Percentiles rank a stretch among this genome's conserved stretches.
Conservation (phyloP, 2,329 filamentous ascomycete genomes). For the Pseudocercospora cruenta region DNA sequence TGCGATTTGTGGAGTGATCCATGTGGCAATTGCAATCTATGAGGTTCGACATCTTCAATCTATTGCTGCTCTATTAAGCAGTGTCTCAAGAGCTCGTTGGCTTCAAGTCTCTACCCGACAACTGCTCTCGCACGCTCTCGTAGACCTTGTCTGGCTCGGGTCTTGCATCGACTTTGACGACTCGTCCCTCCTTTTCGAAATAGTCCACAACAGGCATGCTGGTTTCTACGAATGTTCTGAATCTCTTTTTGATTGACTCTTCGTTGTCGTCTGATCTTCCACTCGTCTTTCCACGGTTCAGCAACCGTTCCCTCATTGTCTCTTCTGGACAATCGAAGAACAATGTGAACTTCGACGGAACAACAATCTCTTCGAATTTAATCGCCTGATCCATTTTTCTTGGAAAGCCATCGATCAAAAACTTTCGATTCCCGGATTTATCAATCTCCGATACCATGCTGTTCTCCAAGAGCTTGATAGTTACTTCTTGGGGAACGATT, state of each 20-base stretch:
- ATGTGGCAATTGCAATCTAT: too few species aligned
- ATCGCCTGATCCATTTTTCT: conserved; percentile 96
- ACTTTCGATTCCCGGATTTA: conserved; percentile 65
- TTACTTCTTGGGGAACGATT: conserved; percentile 99
- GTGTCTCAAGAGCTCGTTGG: conserved; percentile 19
- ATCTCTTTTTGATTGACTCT: conserved; percentile 94
- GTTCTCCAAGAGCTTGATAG: conserved; percentile 89
- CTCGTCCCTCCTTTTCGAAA: conserved; percentile 74
- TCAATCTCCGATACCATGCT: conserved; percentile 77
- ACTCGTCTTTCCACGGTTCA: conserved; percentile 90
- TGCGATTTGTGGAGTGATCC: too few species aligned
- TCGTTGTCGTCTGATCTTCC: conserved; percentile 91
- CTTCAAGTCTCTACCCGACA: conserved; percentile 49
- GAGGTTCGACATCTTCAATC: neutral
- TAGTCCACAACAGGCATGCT: conserved; percentile 96
- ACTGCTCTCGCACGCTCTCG: conserved; percentile 53
- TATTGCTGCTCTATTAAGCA: too few species aligned
- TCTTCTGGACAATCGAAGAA: conserved; percentile 94
- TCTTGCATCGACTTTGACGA: conserved; percentile 78
- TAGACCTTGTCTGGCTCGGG: conserved; percentile 68
- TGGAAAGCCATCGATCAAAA: conserved; percentile 83
- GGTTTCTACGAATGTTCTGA: conserved; percentile 89
- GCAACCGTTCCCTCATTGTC: conserved; percentile 79
- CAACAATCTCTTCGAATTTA: conserved; percentile 90
- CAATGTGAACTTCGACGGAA: conserved; percentile 79